Evolutionary conservation across 805 yeast species (phyloP).

Genomic region (Myxozyma sirexii): DNA sequence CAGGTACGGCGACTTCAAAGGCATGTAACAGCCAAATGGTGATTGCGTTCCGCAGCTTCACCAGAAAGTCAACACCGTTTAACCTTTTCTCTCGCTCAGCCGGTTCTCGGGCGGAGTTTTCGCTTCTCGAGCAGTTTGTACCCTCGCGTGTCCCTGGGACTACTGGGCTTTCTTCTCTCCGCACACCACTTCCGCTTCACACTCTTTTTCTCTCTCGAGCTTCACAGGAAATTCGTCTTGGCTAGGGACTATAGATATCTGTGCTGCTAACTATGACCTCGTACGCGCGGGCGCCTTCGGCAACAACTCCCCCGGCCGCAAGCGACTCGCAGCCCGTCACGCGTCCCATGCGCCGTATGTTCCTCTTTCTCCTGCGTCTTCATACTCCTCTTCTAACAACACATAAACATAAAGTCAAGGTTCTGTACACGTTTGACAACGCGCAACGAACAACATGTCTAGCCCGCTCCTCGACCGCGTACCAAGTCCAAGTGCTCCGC

Average conservation of each 20-base stretch:
- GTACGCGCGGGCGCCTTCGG: slow-evolving; percentile 11
- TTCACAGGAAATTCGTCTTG: too few relatives aligned
- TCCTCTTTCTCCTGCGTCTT: not conserved
- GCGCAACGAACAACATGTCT: slow-evolving; percentile 42
- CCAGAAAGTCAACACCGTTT: too few relatives aligned
- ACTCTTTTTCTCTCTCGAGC: too few relatives aligned
- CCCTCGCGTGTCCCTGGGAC: too few relatives aligned
- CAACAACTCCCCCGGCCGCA: slow-evolving; percentile 3
- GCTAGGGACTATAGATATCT: not conserved
- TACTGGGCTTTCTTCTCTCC: too few relatives aligned
- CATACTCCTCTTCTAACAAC: not conserved
- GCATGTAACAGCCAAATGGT: too few relatives aligned
- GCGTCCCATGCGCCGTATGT: slow-evolving; percentile 28
- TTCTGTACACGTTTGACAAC: slow-evolving; percentile 45
- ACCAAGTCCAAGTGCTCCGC: slow-evolving; percentile 35
- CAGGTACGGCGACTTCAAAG: too few relatives aligned
- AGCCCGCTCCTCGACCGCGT: slow-evolving; percentile 39
- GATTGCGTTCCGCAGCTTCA: too few relatives aligned
- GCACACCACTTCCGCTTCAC: too few relatives aligned
- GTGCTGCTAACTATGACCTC: slow-evolving; percentile 2
- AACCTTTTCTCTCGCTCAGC: too few relatives aligned
- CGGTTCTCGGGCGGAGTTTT: too few relatives aligned
- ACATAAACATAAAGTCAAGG: slow-evolving; percentile 37
- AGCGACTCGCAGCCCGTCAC: slow-evolving; percentile 10
- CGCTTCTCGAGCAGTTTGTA: too few relatives aligned